Evolutionary conservation across 1,139 yeast genomes (phyloP), one percentile per base, ranked within the genome.

Genomic region (Meyerozyma athensensis): DNA sequence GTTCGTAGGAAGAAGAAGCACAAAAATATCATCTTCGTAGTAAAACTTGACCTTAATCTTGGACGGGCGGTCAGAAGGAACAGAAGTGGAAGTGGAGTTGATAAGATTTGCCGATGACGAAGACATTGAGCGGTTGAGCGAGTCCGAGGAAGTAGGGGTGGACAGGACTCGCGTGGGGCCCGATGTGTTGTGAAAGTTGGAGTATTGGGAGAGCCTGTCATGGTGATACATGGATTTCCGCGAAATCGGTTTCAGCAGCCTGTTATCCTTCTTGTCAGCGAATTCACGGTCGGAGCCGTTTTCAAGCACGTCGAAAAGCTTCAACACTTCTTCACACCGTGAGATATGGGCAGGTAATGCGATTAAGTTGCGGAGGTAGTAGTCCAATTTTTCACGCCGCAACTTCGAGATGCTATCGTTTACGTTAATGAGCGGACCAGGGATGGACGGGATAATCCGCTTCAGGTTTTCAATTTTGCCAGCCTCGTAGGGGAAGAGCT

Each of bases 371-470:
- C 80, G 74, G 38, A 94, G 80, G 56, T 92, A 92, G 41, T 79
- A 79, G 59, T 92, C 94, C 49, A 94, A 71, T 59, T 87, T 95
- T 26, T 80, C 86, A 47, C 92, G 73, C 52, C 98, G 75, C 56
- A 86, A 84, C 49, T 83, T 81, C 12, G 96, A 85, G 39, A 90
- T 83, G 37, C 83, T 77, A 55, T 90, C 97, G 45, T 90, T 89
- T 36, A 92, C 96, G 55, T 86, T 86, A 34, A 95, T 84, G 37
- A 92, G 73, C 2, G 98, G 99, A 1, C 98, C 98, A 0, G 98
- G 98, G 55, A 94, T 90, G 46, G 85, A 87, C 4, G 99, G 98
- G 43, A 92, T 73, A 28, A 84, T 83, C 46, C 98, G 76, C 40
- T 69, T 65, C 28, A 75, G 71, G 47, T 79, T 78, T 58, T 84